Percentiles rank a stretch among this genome's conserved stretches.
phyloP scores from a whole-genome alignment of 495 filamentous ascomycete genomes.

The Lepraria neglecta region DNA sequence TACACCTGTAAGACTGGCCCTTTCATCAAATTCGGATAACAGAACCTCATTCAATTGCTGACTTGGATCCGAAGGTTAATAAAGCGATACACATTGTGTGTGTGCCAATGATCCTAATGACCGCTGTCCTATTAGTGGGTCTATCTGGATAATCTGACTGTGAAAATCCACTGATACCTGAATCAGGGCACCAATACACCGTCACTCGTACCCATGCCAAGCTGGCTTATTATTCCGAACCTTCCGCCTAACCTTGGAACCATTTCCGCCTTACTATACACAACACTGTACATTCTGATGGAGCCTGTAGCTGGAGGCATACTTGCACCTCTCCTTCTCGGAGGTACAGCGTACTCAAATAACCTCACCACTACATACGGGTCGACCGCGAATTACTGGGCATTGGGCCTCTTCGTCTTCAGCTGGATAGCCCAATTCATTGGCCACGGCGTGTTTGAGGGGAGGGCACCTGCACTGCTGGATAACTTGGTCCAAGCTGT shows the following conservation, averaged over 20 bases:
- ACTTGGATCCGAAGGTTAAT: constrained; percentile 53
- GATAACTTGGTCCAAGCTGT: constrained; percentile 89
- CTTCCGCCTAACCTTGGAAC: constrained; percentile 79
- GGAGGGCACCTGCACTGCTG: constrained; percentile 77
- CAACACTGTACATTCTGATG: constrained; percentile 78
- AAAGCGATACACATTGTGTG: constrained; percentile 84
- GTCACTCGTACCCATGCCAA: constrained; percentile 61
- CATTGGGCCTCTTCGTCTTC: constrained; percentile 58
- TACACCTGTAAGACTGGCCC: constrained; percentile 53
- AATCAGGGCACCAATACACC: constrained; percentile 71
- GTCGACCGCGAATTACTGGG: constrained; percentile 60
- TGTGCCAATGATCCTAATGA: constrained; percentile 78
- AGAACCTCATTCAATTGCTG: constrained; percentile 17
- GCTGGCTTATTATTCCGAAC: constrained; percentile 62
- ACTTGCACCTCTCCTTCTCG: constrained; percentile 66
- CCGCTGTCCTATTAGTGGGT: constrained; percentile 70
- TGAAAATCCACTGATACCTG: constrained; percentile 11
- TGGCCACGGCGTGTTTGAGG: constrained; percentile 86
- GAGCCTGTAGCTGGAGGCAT: constrained; percentile 83
- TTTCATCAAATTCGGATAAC: constrained; percentile 4
- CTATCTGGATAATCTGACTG: background rate
- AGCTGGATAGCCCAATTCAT: constrained; percentile 86
- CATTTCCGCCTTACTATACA: constrained; percentile 63
- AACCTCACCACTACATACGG: constrained; percentile 64
- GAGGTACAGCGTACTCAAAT: constrained; percentile 64